phyloP scores from a whole-genome alignment of 2,329 filamentous ascomycete genomes.

The Alternaria brassicicola region DNA sequence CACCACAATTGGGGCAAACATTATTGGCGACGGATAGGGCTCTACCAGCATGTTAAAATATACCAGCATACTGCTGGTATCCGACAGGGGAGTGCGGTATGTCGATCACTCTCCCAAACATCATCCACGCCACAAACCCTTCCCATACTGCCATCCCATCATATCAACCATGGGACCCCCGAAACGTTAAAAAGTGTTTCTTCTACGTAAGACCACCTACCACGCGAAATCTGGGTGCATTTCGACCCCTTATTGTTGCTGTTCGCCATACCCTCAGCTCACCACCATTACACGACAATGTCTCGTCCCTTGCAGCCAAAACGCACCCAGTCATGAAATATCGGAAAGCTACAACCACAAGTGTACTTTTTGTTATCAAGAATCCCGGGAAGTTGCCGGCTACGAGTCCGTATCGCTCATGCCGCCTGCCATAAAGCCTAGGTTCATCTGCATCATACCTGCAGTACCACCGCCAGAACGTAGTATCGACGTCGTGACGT shows the following conservation, averaged over 20 bases:
- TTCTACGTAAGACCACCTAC: background rate
- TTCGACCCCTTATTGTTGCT: background rate
- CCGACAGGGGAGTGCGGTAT: background rate
- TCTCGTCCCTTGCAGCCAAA: background rate
- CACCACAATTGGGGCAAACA: background rate
- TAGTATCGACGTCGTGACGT: background rate
- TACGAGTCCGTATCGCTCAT: background rate
- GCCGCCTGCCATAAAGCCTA: background rate
- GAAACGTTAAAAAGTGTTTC: background rate
- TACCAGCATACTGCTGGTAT: background rate
- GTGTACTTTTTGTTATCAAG: background rate
- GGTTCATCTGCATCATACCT: background rate
- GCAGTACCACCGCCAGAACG: background rate
- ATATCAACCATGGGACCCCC: background rate
- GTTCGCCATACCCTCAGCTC: background rate
- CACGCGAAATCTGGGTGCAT: background rate
- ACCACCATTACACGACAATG: background rate
- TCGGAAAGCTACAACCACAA: background rate
- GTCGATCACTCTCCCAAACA: background rate
- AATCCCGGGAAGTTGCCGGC: background rate
- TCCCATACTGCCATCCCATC: background rate
- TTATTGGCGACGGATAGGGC: background rate
- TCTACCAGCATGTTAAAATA: background rate
- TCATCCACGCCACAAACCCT: background rate
- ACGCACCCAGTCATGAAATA: background rate